A percentile compares a stretch with the other conserved stretches of the same genome.
Evolutionary conservation across 139 green algal species (phyloP).

Genomic region (Tetraselmis chui): DNA sequence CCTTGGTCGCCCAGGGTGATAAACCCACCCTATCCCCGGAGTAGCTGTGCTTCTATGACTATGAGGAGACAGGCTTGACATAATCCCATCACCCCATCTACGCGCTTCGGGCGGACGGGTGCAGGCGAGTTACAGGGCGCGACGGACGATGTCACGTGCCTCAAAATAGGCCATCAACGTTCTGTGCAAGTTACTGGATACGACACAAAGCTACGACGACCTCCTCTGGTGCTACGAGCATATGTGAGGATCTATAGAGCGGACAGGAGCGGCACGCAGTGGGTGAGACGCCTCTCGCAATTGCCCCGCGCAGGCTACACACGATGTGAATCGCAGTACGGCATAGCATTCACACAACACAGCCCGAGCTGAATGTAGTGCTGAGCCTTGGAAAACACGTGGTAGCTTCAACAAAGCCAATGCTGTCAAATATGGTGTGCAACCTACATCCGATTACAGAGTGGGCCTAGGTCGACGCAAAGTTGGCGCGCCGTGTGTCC

Average conservation of each 20-base stretch:
- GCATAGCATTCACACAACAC: neutral
- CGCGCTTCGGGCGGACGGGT: neutral
- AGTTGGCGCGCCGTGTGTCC: too few relatives aligned
- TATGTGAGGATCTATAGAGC: neutral
- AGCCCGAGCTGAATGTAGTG: neutral
- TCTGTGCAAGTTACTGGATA: neutral
- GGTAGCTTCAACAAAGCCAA: neutral
- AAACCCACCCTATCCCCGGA: too few relatives aligned
- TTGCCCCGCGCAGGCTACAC: too few relatives aligned
- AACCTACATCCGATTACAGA: too few relatives aligned
- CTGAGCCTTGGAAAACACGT: neutral
- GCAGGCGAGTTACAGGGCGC: neutral
- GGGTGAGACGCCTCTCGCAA: too few relatives aligned
- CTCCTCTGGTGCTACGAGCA: neutral
- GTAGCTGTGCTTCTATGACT: too few relatives aligned
- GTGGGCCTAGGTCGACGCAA: too few relatives aligned
- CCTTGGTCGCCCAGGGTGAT: too few relatives aligned
- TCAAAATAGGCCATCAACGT: neutral
- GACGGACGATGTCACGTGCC: neutral
- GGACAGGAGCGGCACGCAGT: neutral
- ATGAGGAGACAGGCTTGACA: too few relatives aligned
- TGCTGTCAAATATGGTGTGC: neutral
- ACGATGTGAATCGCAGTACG: neutral
- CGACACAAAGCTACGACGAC: neutral
- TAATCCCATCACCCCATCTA: too few relatives aligned